Evolutionary conservation across 495 filamentous ascomycete genomes (phyloP), one percentile per base, ranked within the genome.

Genomic region (Terfezia claveryi): DNA sequence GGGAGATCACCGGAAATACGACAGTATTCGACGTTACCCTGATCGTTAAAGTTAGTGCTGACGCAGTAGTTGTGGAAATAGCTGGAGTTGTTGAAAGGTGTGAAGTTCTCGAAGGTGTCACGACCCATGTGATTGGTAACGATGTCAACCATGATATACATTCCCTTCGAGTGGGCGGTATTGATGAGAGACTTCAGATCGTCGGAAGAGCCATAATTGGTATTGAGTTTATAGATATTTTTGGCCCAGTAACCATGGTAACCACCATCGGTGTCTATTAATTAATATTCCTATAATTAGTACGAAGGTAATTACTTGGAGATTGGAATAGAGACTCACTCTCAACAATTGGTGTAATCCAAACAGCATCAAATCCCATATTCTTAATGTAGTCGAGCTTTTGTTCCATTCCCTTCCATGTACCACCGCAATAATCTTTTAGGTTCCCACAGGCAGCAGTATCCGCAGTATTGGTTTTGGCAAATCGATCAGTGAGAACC

Each of bases 221-320:
- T 64, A 57, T 87, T 85, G 57, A 86, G 57, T 20, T 68, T 53
- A 59, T 80, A 78, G 51, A 84, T 72, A 57, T 85, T 72, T 54
- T 80, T 73, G 12, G 81, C 80, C 82, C 81, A 87, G 66, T 83
- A 88, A 7, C 83, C 82, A 58, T 87, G 82, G 59, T 82, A 88
- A 4, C 73, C 9, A 65, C 61, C 17, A 51, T 58, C 53, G 0
- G 62, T 64, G 53, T 64, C 61, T 64, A 37, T 37, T 14, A 17
- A 37, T 16, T 14, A 54, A 12, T 16, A 46, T 16, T 12, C 12
- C 16, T 46, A 46, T 20, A 2, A 16, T 49, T 38, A 56, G 54
- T 38, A 10, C 37, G 12, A 11, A 4, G 10, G 10, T 36, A 10
- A 0, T 52, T 23, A 11, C 23, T 10, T 20, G 16, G 51, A 14